These are phyloP conservation scores for Bruguiera sexangula DNA, from an alignment of 345 rosid species.

Conservation along the genomic window DNA sequence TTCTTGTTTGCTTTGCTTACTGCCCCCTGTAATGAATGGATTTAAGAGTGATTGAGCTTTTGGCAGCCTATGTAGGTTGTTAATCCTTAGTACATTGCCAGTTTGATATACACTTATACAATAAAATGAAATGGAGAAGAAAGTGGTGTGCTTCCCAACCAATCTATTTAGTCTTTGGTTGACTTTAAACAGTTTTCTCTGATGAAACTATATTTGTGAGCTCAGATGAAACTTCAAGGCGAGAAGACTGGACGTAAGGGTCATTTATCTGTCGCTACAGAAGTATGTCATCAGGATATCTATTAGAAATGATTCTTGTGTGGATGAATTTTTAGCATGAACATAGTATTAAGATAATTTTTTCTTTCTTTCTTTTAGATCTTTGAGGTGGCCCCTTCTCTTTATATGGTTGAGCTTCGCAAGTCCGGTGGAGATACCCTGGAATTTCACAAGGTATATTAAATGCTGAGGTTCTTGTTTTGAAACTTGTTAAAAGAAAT, in stretches of 20 bases:
- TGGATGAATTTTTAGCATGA: neutral
- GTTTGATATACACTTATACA: neutral
- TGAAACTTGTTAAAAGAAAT: neutral
- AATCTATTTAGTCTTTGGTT: neutral
- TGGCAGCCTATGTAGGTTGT: neutral
- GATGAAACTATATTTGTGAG: conserved; percentile 7
- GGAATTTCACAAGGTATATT: conserved; percentile 88
- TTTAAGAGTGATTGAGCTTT: neutral
- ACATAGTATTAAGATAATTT: neutral
- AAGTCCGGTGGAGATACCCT: conserved; percentile 96
- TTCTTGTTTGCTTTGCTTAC: neutral
- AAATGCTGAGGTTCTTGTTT: neutral
- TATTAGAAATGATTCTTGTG: neutral
- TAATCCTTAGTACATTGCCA: neutral
- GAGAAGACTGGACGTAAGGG: conserved; percentile 98
- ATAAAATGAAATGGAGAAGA: neutral
- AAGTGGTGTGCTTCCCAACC: neutral
- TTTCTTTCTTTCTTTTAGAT: conserved; percentile 38
- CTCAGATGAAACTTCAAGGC: conserved; percentile 84
- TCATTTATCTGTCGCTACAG: conserved; percentile 87
- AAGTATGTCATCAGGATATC: conserved; percentile 40
- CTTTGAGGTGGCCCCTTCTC: conserved; percentile 96
- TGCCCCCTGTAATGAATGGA: too few relatives aligned
- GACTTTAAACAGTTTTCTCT: conserved; percentile 8
- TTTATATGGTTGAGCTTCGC: conserved; percentile 90